These are phyloP conservation scores for Paraglomus brasilianum DNA, from an alignment of 192 early-diverging fungal species.

Conservation along the genomic window DNA sequence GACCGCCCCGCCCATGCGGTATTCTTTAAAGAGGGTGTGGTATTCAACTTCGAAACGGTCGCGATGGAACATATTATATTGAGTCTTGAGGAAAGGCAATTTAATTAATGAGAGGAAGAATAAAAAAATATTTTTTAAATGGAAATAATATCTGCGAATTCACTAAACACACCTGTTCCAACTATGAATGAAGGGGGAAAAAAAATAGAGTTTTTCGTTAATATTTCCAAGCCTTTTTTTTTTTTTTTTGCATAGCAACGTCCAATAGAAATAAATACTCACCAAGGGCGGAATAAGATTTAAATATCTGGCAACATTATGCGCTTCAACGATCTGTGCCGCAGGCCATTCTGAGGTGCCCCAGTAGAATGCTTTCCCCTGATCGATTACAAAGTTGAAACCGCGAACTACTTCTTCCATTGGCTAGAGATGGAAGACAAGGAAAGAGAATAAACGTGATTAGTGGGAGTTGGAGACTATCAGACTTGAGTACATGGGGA, in stretches of 20 bases:
- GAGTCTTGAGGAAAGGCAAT: conserved; percentile 58
- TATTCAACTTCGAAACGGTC: conserved; percentile 78
- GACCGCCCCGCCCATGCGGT: conserved; percentile 67
- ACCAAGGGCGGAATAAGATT: conserved; percentile 68
- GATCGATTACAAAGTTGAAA: conserved; percentile 79
- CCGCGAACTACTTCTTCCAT: conserved; percentile 87
- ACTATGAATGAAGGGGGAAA: too few relatives aligned
- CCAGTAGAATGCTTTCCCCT: conserved; percentile 83
- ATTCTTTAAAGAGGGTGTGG: conserved; percentile 63
- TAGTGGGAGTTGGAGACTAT: too few relatives aligned
- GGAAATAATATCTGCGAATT: too few relatives aligned
- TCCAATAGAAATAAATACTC: conserved; percentile 7
- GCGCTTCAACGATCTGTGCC: conserved; percentile 73
- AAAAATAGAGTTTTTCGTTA: not conserved
- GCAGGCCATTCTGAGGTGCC: conserved; percentile 83
- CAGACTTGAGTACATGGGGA: too few relatives aligned
- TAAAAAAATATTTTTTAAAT: not conserved
- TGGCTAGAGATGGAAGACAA: conserved; percentile 37
- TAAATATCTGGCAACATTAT: conserved; percentile 63
- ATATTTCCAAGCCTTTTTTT: not conserved
- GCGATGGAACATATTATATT: conserved; percentile 86
- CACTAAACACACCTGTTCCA: too few relatives aligned
- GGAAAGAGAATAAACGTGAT: not conserved
- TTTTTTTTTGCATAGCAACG: not conserved
- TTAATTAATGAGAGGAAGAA: not conserved